A percentile compares a stretch with the other conserved stretches of the same genome.
Evolutionary conservation across 768 basidiomycete species (phyloP).

Genomic region (Inosperma sp.): DNA sequence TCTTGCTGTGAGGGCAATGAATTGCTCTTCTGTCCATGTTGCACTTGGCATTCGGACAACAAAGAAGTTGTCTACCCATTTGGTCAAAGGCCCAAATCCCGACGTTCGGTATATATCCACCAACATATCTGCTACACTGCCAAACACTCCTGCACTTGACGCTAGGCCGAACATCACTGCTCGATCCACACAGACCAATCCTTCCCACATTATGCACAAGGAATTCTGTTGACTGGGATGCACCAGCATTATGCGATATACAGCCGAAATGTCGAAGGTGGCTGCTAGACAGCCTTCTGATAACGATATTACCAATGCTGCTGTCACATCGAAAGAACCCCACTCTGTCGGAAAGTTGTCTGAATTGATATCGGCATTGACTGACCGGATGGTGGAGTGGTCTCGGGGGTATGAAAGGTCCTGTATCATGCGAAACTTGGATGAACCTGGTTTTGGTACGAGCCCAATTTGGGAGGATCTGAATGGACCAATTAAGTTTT

Average conservation of each 20-base stretch:
- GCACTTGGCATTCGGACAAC: slow-evolving; percentile 18
- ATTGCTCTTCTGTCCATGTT: slow-evolving; percentile 22
- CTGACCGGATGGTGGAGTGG: slow-evolving; percentile 20
- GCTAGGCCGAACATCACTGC: slow-evolving; percentile 28
- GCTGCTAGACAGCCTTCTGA: slow-evolving; percentile 33
- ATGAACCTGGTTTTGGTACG: slow-evolving; percentile 32
- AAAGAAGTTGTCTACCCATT: slow-evolving; percentile 31
- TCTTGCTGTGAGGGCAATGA: slow-evolving; percentile 2
- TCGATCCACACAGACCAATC: slow-evolving; percentile 30
- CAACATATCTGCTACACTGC: slow-evolving; percentile 29
- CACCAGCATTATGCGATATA: slow-evolving; percentile 35
- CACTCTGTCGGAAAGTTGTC: slow-evolving; percentile 33
- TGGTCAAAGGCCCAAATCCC: slow-evolving; percentile 3
- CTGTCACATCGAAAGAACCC: slow-evolving; percentile 33
- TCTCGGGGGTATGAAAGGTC: slow-evolving; percentile 29
- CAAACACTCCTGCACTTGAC: slow-evolving; percentile 30
- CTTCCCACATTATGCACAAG: slow-evolving; percentile 30
- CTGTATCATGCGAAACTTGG: slow-evolving; percentile 22
- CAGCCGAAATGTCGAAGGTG: slow-evolving; percentile 38
- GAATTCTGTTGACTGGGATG: slow-evolving; percentile 31
- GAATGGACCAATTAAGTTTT: slow-evolving; percentile 38
- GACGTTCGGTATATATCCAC: slow-evolving; percentile 22
- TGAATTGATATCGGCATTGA: slow-evolving; percentile 29
- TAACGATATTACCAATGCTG: slow-evolving; percentile 23
- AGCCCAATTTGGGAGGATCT: slow-evolving; percentile 36